Evolutionary conservation across 441 rosid species (phyloP), one percentile per base, ranked within the genome.

Genomic region (Theobroma grandiflorum): DNA sequence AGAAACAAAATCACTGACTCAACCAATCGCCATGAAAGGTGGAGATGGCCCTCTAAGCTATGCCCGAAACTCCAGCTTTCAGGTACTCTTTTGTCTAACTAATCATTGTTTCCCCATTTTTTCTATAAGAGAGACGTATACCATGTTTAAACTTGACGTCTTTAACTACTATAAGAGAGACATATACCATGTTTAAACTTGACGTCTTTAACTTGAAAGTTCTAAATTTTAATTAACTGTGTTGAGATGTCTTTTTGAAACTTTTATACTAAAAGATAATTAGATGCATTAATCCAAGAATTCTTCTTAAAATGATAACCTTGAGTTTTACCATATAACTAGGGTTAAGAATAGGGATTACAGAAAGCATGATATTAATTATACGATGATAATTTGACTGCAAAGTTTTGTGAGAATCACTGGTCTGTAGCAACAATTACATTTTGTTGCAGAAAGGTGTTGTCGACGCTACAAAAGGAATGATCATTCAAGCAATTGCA

Each of bases 1-100:
- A 53, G 76, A 72, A 35, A 20, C 49, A 12, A 18, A 72, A 72
- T 49, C 43, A 49, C 26, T 33, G 2, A 1, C 63, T 55, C 76
- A 37, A 72, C 18, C 45, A 72, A 18, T 52, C n/a, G 18, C 64
- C 64, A 72, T 53, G 76, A 72, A 49, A 31, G 61, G 75, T 50
- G 75, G 75, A 22, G 78, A 74, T 42, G 78, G 78, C 15, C 78
- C 66, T 4, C 33, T 14, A 8, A 75, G 78, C 59, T 75, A 75
- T 16, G 45, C 71, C 22, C 16, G 31, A 47, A 75, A 75, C 58
- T 75, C 78, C 18, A 43, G 70, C 45, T 62, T 59, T 10, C 78
- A 62, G 70, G 78, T 75, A 75, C 42, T 38, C 33, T 3, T 26
- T 26, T 22, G 35, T n/a, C 35, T 38, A 20, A 18, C 33, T 20